A percentile compares a stretch with the other conserved stretches of the same genome.
These are phyloP conservation scores for Ogataea thermomethanolica DNA, from an alignment of 805 yeast genomes.

Conservation along the genomic window DNA sequence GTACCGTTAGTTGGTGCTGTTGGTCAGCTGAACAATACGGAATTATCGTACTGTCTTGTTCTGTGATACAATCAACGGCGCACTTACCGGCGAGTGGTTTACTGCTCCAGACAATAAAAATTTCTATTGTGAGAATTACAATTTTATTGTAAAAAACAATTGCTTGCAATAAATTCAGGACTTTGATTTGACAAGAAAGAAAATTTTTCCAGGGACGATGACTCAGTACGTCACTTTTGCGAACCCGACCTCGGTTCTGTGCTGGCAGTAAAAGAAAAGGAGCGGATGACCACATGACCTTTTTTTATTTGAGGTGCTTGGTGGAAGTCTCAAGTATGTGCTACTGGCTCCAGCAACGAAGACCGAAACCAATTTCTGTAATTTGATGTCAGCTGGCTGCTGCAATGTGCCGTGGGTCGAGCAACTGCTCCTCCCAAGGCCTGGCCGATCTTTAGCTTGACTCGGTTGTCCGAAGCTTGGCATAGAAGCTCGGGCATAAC, in stretches of 20 bases:
- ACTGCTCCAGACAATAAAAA: no score
- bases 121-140: no score
- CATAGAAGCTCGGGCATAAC: no score
- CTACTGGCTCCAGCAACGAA: no score
- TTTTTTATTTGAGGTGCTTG: neutral
- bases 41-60: slow-evolving; percentile 6
- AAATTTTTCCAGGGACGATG: slow-evolving; percentile 1
- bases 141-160: neutral
- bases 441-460: no score
- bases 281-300: neutral
- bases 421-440: no score
- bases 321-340: neutral
- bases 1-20: slow-evolving; percentile 1
- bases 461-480: no score
- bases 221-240: slow-evolving; percentile 16
- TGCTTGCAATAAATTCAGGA: slow-evolving; percentile 26
- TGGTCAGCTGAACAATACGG: slow-evolving; percentile 6
- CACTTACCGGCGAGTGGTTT: slow-evolving; percentile 3
- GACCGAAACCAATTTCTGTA: no score
- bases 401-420: no score
- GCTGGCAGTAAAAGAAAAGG: neutral
- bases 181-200: neutral
- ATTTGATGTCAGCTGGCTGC: no score
- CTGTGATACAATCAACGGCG: slow-evolving; percentile 4
- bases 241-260: slow-evolving; percentile 21